phyloP scores from a whole-genome alignment of 2,329 filamentous ascomycete species.

The Cladobotryum mycophilum region DNA sequence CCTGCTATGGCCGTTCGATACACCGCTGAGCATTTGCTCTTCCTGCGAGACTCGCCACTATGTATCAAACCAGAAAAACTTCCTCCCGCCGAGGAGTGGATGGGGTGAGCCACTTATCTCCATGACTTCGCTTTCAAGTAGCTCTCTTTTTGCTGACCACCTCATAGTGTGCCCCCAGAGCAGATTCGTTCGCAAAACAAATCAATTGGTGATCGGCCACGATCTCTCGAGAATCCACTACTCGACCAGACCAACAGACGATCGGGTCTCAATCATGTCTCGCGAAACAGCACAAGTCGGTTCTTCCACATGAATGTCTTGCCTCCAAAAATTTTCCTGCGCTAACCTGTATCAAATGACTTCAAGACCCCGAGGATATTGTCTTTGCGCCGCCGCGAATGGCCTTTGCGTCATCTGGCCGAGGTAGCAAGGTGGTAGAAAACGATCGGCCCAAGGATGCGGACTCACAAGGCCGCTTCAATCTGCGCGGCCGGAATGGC shows the following conservation, averaged over 20 bases:
- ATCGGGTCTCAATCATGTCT: conserved; percentile 44
- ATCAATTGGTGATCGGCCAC: conserved; percentile 36
- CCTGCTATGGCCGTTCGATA: conserved; percentile 58
- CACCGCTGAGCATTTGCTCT: conserved; percentile 66
- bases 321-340: neutral
- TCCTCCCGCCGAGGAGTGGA: conserved; percentile 88
- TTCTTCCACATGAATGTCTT: conserved; percentile 11
- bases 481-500: conserved; percentile 44
- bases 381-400: conserved; percentile 79
- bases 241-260: conserved; percentile 47
- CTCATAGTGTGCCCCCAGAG: conserved; percentile 38
- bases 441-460: conserved; percentile 50
- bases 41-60: conserved; percentile 74
- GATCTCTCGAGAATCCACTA: conserved; percentile 38
- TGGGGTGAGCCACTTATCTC: conserved; percentile 61
- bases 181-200: conserved; percentile 41
- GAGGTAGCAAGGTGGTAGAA: conserved; percentile 47
- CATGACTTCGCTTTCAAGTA: neutral
- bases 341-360: conserved; percentile 12
- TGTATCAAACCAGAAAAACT: conserved; percentile 73
- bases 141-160: neutral
- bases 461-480: conserved; percentile 53
- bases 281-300: conserved; percentile 53
- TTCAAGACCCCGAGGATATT: conserved; percentile 67
- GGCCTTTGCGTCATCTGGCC: conserved; percentile 67